A percentile compares a stretch with the other conserved stretches of the same genome.
Conservation (phyloP, 805 yeast genomes). For the Hanseniaspora mollemarum region DNA sequence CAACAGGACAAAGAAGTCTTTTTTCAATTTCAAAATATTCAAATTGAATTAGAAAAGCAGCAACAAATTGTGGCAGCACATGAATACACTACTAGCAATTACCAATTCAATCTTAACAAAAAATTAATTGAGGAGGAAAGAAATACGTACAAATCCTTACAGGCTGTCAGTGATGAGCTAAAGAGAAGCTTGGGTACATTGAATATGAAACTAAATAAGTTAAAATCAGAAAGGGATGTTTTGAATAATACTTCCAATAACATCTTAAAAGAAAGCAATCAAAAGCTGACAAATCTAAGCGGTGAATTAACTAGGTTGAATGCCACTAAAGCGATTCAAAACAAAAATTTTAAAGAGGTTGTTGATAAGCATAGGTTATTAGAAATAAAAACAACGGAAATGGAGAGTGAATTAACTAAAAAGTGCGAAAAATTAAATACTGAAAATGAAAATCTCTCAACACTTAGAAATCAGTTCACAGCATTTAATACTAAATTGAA, state of each 20-base stretch:
- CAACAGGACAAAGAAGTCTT: slow-evolving; percentile 72
- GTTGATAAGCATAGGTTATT: slow-evolving; percentile 29
- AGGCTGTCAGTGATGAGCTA: slow-evolving; percentile 35
- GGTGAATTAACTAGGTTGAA: slow-evolving; percentile 56
- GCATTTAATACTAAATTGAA: slow-evolving; percentile 37
- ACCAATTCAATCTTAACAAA: slow-evolving; percentile 23
- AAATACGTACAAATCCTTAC: slow-evolving; percentile 34
- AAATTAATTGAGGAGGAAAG: slow-evolving; percentile 37
- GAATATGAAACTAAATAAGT: slow-evolving; percentile 47
- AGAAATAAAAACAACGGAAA: slow-evolving; percentile 29
- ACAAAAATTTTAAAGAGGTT: slow-evolving; percentile 50
- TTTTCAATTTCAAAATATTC: slow-evolving; percentile 76
- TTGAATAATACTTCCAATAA: slow-evolving; percentile 41
- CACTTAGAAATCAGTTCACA: slow-evolving; percentile 20
- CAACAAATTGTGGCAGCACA: slow-evolving; percentile 67
- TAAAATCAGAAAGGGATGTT: slow-evolving; percentile 41
- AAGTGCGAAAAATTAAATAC: slow-evolving; percentile 35
- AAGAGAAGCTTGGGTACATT: slow-evolving; percentile 46
- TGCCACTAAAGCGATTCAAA: slow-evolving; percentile 50
- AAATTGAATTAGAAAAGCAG: slow-evolving; percentile 64
- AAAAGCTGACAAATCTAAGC: slow-evolving; percentile 41
- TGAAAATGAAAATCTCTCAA: slow-evolving; percentile 37
- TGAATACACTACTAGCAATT: slow-evolving; percentile 40
- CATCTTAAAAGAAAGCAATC: slow-evolving; percentile 43
- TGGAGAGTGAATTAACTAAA: slow-evolving; percentile 29